Evolutionary conservation across 129 eudicot genomes (phyloP).

Genomic region (Flaveria brownii): DNA sequence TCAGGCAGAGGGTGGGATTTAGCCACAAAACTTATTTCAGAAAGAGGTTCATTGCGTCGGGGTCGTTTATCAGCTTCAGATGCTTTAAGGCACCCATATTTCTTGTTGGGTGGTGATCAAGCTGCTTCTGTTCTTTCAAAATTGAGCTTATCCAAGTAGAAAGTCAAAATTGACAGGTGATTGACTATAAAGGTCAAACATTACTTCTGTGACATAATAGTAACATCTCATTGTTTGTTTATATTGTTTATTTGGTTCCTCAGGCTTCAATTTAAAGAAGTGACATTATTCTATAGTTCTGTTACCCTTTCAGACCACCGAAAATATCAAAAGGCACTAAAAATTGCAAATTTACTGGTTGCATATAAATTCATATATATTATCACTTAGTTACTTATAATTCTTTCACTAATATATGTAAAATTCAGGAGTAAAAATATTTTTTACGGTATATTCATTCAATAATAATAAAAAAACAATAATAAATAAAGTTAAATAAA

Average conservation of each 20-base stretch:
- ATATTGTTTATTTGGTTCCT: conserved; percentile 9
- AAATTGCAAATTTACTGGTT: background rate
- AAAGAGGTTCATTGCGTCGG: conserved; percentile 70
- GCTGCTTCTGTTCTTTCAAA: conserved; percentile 96
- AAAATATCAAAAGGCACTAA: background rate
- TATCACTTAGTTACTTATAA: background rate
- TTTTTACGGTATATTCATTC: too few relatives aligned
- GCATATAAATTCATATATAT: background rate
- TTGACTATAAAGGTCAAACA: conserved; percentile 26
- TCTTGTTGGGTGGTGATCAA: conserved; percentile 93
- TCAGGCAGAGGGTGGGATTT: conserved; percentile 98
- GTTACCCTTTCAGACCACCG: conserved; percentile 9
- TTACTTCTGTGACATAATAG: conserved; percentile 6
- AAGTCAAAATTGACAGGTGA: conserved; percentile 23
- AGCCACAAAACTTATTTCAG: conserved; percentile 83
- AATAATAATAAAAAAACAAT: too few relatives aligned
- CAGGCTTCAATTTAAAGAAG: too few relatives aligned
- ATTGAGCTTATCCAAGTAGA: conserved; percentile 62
- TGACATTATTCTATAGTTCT: too few relatives aligned
- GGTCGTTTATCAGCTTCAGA: conserved; percentile 94
- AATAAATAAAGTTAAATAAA: too few relatives aligned
- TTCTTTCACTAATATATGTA: background rate
- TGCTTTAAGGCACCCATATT: conserved; percentile 96
- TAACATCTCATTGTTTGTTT: conserved; percentile 25
- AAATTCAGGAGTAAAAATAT: too few relatives aligned